Evolutionary conservation across 2,329 filamentous ascomycete species (phyloP), one percentile per base, ranked within the genome.

Genomic region (Phaeomoniella chlamydospora): DNA sequence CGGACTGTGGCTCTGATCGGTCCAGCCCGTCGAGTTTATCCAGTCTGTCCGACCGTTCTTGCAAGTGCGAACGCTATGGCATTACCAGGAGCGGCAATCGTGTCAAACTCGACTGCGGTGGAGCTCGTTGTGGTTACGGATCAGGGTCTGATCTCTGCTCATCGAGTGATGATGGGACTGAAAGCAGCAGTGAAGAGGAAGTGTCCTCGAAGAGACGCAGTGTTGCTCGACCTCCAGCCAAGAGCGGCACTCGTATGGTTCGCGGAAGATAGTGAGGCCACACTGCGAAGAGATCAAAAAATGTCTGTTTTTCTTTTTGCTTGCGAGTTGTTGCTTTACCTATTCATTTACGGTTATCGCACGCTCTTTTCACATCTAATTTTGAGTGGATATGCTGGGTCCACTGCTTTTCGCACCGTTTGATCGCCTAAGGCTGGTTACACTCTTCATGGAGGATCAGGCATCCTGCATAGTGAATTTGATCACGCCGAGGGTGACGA

Each of bases 101-200:
- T 52, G 81, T 96, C 72, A 90, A 88, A 73, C 77, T 94, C 58
- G 87, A 94, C 73, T 96, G 88, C 55, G 86, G 86, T 49, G 88
- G 88, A 48, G 68, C 77, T 42, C 79, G 84, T 56, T 94, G 88
- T 63, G 83, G 84, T 52, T 90, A 82, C 64, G 73, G 39, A 37
- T 39, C 38, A 26, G 42, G 42, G 14, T 45, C 42, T 36, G 41
- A 41, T 10, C 45, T 44, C 37, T 39, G 38, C 5, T 43, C 37
- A n/a, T 38, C 37, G 9, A 37, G 37, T 17, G 37, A 34, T 14
- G 41, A 43, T 5, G n/a, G n/a, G n/a, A n/a, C n/a, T n/a, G 43
- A 41, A 17, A 40, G 40, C 11, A 39, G 37, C 9, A 26, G 26
- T 19, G 41, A 39, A 13, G 46, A 44, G 29, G 43, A 47, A 26